Conservation (phyloP, 2,329 filamentous ascomycete genomes). For the Lecanicillium sp. region DNA sequence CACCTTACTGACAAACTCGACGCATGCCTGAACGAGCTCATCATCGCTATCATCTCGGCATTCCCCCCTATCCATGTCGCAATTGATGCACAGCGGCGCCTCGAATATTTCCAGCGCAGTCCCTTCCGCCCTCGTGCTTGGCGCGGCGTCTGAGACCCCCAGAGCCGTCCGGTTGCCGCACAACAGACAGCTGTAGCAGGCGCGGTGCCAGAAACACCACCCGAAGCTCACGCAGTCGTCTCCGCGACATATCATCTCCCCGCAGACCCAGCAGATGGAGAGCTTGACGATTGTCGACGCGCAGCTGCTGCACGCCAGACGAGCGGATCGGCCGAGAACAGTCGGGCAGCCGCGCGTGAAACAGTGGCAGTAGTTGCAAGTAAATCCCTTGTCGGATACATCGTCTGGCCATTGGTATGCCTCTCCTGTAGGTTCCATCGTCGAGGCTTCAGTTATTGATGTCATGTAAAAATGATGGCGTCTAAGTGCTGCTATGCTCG, state of each 20-base stretch:
- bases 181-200: conserved; percentile 51
- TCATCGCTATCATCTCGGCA: conserved; percentile 24
- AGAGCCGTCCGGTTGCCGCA: conserved; percentile 37
- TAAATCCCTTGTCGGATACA: conserved; percentile 30
- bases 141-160: conserved; percentile 22
- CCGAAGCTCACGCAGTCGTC: conserved; percentile 53
- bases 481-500: not conserved
- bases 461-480: not conserved
- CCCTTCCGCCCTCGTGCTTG: conserved; percentile 20
- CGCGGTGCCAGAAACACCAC: conserved; percentile 55
- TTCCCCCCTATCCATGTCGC: conserved; percentile 35
- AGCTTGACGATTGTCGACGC: conserved; percentile 43
- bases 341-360: conserved; percentile 30
- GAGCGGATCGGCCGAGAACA: conserved; percentile 39
- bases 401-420: not conserved
- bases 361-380: conserved; percentile 52
- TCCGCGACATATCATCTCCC: conserved; percentile 46
- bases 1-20: conserved; percentile 36
- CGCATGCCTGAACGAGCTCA: conserved; percentile 33
- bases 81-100: conserved; percentile 45
- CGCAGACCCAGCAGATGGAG: conserved; percentile 53
- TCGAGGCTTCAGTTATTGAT: not conserved
- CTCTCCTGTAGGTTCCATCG: not conserved
- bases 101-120: conserved; percentile 41
- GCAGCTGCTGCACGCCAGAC: conserved; percentile 45